A percentile compares a stretch with the other conserved stretches of the same genome.
These are phyloP conservation scores for Claviceps paspali DNA, from an alignment of 2,329 filamentous ascomycete genomes.

Conservation along the genomic window DNA sequence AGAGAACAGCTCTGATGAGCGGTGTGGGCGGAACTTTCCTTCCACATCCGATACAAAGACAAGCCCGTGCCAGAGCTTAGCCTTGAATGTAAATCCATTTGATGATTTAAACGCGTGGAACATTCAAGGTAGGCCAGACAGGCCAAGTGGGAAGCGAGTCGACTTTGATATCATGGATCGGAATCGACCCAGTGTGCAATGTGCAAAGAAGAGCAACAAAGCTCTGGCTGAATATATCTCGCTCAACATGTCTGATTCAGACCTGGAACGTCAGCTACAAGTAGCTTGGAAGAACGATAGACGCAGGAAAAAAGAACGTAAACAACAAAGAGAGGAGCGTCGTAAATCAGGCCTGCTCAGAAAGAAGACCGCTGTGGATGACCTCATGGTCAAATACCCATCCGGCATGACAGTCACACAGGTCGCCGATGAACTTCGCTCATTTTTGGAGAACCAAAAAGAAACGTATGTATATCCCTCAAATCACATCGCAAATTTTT, in stretches of 20 bases:
- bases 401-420: conserved; percentile 56
- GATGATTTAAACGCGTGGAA: not conserved
- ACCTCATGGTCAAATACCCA: conserved; percentile 56
- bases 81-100: not conserved
- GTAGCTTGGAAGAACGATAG: conserved; percentile 52
- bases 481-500: not conserved
- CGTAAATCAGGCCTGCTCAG: conserved; percentile 52
- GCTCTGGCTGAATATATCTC: conserved; percentile 36
- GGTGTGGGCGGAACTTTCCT: conserved; percentile 13
- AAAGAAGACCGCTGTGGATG: conserved; percentile 36
- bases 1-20: conserved; percentile 8
- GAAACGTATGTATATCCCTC: conserved; percentile 37
- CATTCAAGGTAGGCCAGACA: not conserved
- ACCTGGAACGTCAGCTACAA: conserved; percentile 45
- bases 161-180: conserved; percentile 81
- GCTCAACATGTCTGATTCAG: conserved; percentile 46
- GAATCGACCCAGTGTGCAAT: conserved; percentile 49
- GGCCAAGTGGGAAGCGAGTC: conserved; percentile 28
- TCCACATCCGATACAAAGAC: conserved; percentile 13
- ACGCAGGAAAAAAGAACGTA: conserved; percentile 54
- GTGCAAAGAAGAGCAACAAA: conserved; percentile 45
- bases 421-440: conserved; percentile 55
- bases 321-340: conserved; percentile 53
- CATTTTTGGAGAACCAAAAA: conserved; percentile 50
- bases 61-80: conserved; percentile 4